Conservation (phyloP, 768 basidiomycete genomes). For the Russula ochroleuca region DNA sequence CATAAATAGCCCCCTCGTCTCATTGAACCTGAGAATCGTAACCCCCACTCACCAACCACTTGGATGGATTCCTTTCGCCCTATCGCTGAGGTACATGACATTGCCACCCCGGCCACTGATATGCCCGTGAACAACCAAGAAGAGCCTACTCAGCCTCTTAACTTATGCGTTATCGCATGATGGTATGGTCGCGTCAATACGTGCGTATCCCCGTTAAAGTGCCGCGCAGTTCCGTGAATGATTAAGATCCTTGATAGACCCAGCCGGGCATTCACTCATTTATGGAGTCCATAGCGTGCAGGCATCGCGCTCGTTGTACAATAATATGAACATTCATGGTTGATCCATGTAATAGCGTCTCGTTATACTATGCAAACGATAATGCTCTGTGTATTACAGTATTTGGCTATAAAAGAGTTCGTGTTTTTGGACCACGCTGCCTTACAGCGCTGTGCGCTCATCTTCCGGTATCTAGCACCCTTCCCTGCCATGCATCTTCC, state of each 20-base stretch:
- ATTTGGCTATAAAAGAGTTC: too few relatives aligned
- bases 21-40: background rate
- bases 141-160: accelerated
- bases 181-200: background rate
- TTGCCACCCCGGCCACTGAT: background rate
- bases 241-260: background rate
- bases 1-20: background rate
- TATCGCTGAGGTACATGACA: background rate
- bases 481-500: conserved; percentile 2
- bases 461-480: too few relatives aligned
- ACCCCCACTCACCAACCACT: too few relatives aligned
- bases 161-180: conserved; percentile 8
- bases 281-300: background rate
- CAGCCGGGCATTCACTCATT: background rate
- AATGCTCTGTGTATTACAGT: too few relatives aligned
- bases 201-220: background rate
- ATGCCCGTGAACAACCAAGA: background rate
- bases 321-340: too few relatives aligned
- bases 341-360: background rate
- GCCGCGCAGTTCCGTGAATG: background rate
- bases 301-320: background rate
- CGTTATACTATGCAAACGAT: background rate
- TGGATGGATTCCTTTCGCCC: background rate
- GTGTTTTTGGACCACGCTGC: background rate
- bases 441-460: background rate